phyloP scores from a whole-genome alignment of 805 yeast genomes.

The Wickerhamiella brachini region DNA sequence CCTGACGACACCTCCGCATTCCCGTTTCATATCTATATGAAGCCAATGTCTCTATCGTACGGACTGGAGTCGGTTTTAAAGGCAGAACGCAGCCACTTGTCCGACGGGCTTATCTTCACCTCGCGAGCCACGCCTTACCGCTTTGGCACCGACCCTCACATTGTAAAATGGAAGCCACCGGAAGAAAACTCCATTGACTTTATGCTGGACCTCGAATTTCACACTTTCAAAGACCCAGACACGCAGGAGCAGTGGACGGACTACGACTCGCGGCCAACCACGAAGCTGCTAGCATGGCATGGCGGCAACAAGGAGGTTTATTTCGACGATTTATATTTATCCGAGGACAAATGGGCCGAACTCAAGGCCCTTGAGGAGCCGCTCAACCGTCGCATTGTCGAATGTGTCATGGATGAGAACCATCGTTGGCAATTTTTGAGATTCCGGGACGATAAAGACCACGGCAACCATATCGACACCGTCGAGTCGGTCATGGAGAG shows the following conservation, averaged over 20 bases:
- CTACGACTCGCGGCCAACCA: slow-evolving; percentile 65
- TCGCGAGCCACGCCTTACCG: slow-evolving; percentile 78
- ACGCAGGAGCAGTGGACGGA: slow-evolving; percentile 29
- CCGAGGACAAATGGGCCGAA: slow-evolving; percentile 68
- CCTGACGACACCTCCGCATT: slow-evolving; percentile 65
- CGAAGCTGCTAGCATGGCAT: slow-evolving; percentile 63
- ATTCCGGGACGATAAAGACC: slow-evolving; percentile 82
- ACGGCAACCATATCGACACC: slow-evolving; percentile 73
- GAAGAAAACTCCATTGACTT: slow-evolving; percentile 91
- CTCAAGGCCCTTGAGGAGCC: slow-evolving; percentile 63
- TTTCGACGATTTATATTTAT: slow-evolving; percentile 48
- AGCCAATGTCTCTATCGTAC: slow-evolving; percentile 75
- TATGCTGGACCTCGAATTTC: slow-evolving; percentile 50
- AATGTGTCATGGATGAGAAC: slow-evolving; percentile 54
- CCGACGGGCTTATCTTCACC: slow-evolving; percentile 90
- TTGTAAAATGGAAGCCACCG: slow-evolving; percentile 95
- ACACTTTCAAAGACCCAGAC: slow-evolving; percentile 45
- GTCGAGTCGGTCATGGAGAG: slow-evolving; percentile 73
- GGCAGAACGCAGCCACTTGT: slow-evolving; percentile 64
- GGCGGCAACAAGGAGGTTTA: slow-evolving; percentile 43
- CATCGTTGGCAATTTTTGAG: slow-evolving; percentile 75
- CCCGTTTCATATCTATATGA: slow-evolving; percentile 78
- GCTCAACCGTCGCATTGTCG: slow-evolving; percentile 77
- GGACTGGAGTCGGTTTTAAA: slow-evolving; percentile 63
- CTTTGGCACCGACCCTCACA: slow-evolving; percentile 74